Base-by-base conservation (phyloP, 2,329 filamentous ascomycete genomes). In the Arthrinium phaeospermum region DNA sequence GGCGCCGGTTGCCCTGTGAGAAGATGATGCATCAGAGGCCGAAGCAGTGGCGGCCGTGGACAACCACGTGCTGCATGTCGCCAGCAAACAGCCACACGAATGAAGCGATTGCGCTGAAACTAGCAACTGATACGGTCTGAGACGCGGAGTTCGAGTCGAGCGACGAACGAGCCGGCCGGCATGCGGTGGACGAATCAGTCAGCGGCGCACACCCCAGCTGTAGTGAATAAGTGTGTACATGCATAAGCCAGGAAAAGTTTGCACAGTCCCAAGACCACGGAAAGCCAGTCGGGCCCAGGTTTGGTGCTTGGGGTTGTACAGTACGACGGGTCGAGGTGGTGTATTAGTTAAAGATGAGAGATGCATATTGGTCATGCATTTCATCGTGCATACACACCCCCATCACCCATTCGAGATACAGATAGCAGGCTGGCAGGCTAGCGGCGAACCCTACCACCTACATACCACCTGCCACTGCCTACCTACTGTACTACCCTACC, bases 301-400 rank as follows among this genome's bases (percentile, higher is more conserved):
- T 57, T 57, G 51, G 27, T 57, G 51, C 30, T 57, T 57, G 14
- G 51, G 51, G 51, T 57, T 34, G 51, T 57, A 34, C 16, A 30
- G 51, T 57, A 34, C 16, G 53, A 16, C 30, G 16, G 7, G 16
- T 61, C 27, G 34, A 61, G 27, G 27, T 61, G 53, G 53, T 61
- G 53, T 61, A 30, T 30, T 61, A 61, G 16, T 61, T 37, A 22
- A 30, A 37, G 53, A 61, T 37, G 53, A 61, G 53, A 37, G 30
- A 22, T 61, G 53, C 53, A 61, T 61, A 61, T 61, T 61, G 53
- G 53, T 61, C 53, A 61, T 61, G 53, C 53, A 61, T 61, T 61
- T 61, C 53, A 61, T 61, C 53, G 53, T 61, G 53, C 53, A 61
- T 61, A 37, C 53, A 34, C 30, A 2, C 22, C 6, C 46, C 19